Base-by-base conservation (phyloP, 1,284 basidiomycete genomes). In the Malassezia restricta region DNA sequence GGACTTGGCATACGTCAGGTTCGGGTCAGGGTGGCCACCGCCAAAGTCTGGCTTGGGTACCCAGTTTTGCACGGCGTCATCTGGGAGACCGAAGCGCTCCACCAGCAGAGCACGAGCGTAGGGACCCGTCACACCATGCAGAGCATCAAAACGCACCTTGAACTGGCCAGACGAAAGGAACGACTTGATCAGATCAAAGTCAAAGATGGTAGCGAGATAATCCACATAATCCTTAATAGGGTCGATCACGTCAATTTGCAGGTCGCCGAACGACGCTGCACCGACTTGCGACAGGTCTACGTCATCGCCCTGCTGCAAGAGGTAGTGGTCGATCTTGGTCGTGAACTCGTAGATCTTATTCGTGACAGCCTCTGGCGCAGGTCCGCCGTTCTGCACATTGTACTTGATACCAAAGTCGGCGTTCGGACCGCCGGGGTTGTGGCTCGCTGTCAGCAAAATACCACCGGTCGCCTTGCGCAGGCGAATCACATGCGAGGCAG, bases 341-440 rank as follows among this genome's bases (percentile, higher is more conserved):
- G 89, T 90, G 75, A 83, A 83, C 72, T 88, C 86, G 74, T 81
- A 94, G 65, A 98, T 96, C 76, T 83, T 84, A 78, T 98, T 80
- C 17, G 92, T 98, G 53, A 98, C 85, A 61, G 78, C 81, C 77
- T 98, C 92, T 2, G 92, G 90, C 8, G 92, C 92, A 27, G 92
- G 92, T 0, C 92, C 94, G 60, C 92, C 92, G 68, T 98, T 98
- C 41, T 84, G 83, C 53, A 90, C 84, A 77, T 98, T 98, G 79
- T 94, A 96, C 78, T 98, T 98, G 82, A 98, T 95, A 56, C 92
- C 92, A 74, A 98, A 98, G 76, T 98, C 92, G 68, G 87, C 86
- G 67, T 96, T 81, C 28, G 94, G 92, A 40, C 92, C 92, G 58
- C 92, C 92, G 8, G 92, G 91, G 77, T 98, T 98, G 80, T 98